phyloP scores from a whole-genome alignment of 2,329 filamentous ascomycete genomes.

The Coleophoma eucalyptorum region DNA sequence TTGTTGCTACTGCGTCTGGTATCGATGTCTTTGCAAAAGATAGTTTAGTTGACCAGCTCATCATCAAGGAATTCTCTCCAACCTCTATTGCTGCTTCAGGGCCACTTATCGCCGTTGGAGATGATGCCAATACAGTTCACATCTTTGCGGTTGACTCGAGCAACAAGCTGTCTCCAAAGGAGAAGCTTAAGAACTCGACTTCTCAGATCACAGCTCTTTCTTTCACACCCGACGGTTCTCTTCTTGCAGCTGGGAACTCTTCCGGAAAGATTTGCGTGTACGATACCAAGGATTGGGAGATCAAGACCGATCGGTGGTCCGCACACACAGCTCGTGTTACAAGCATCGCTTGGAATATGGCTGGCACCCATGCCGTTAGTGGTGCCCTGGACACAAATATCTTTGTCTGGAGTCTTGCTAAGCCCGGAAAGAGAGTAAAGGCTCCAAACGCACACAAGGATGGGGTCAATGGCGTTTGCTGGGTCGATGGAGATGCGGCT shows the following conservation, averaged over 20 bases:
- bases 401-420: constrained; percentile 82
- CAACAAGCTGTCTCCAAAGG: constrained; percentile 44
- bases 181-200: constrained; percentile 59
- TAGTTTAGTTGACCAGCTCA: constrained; percentile 53
- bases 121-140: constrained; percentile 68
- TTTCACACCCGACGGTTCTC: constrained; percentile 74
- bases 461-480: constrained; percentile 83
- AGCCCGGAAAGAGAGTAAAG: constrained; percentile 82
- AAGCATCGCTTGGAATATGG: constrained; percentile 71
- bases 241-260: constrained; percentile 78
- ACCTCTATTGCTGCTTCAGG: constrained; percentile 69
- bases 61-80: constrained; percentile 59
- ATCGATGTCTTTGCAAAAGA: constrained; percentile 58
- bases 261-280: constrained; percentile 88
- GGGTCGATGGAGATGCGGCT: constrained; percentile 63
- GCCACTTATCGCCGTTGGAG: constrained; percentile 70
- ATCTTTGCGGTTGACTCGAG: constrained; percentile 64
- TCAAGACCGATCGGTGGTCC: constrained; percentile 78
- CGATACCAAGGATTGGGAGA: constrained; percentile 57
- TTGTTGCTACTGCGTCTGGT: constrained; percentile 48
- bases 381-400: constrained; percentile 89
- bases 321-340: constrained; percentile 68
- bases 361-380: constrained; percentile 75
- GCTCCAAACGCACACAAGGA: constrained; percentile 91
- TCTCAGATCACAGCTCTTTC: constrained; percentile 74